Conservation (phyloP, 2,329 filamentous ascomycete genomes). For the Cladophialophora yegresii region DNA sequence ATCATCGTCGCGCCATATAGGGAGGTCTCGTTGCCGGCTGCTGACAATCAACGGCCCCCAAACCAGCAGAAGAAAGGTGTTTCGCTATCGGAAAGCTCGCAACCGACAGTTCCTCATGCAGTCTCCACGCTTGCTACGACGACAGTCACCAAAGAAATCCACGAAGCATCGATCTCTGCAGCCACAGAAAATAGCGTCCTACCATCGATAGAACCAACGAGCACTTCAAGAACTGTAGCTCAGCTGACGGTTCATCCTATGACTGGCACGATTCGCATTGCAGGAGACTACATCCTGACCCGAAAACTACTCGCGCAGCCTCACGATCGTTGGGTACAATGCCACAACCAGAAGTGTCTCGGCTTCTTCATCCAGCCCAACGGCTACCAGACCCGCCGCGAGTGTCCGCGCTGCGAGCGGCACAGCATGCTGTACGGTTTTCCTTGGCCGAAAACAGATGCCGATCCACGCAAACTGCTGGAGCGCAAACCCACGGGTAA, state of each 20-base stretch:
- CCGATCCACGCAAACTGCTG: slow-evolving; percentile 48
- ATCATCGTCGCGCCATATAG: slow-evolving; percentile 11
- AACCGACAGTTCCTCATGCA: slow-evolving; percentile 19
- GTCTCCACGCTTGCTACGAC: slow-evolving; percentile 34
- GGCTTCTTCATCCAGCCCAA: slow-evolving; percentile 83
- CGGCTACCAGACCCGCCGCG: slow-evolving; percentile 79
- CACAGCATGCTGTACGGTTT: slow-evolving; percentile 96
- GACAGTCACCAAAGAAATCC: slow-evolving; percentile 28
- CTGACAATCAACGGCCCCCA: background rate
- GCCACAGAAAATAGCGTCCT: slow-evolving; percentile 22
- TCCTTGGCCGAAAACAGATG: slow-evolving; percentile 93
- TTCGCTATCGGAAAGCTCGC: background rate
- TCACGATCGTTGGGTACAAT: slow-evolving; percentile 82
- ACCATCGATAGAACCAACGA: slow-evolving; percentile 36
- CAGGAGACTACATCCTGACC: slow-evolving; percentile 82
- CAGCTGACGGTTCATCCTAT: slow-evolving; percentile 31
- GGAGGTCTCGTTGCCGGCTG: background rate
- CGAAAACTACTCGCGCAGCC: slow-evolving; percentile 72
- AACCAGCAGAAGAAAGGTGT: background rate
- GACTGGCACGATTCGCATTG: slow-evolving; percentile 54
- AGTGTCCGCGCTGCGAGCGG: slow-evolving; percentile 89
- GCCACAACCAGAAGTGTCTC: slow-evolving; percentile 69
- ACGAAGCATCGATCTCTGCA: background rate
- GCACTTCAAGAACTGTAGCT: slow-evolving; percentile 26
- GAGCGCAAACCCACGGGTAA: slow-evolving; percentile 27